Evolutionary conservation across 2,329 filamentous ascomycete genomes (phyloP).

Genomic region (Tympanopsis confertula): DNA sequence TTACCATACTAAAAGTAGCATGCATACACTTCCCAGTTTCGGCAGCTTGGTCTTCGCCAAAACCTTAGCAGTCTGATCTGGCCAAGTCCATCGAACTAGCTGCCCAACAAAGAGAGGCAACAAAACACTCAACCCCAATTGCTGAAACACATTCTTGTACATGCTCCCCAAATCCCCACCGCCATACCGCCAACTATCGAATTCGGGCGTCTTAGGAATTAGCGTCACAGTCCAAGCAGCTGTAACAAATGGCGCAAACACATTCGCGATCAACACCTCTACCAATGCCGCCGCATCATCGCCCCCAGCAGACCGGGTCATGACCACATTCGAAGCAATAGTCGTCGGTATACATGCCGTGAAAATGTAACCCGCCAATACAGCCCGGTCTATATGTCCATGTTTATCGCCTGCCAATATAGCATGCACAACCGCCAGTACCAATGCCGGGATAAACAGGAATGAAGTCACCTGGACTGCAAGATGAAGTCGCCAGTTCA

Average conservation of each 20-base stretch:
- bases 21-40: neutral
- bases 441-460: neutral
- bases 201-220: constrained; percentile 11
- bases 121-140: neutral
- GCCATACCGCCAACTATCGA: constrained; percentile 16
- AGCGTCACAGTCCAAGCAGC: neutral
- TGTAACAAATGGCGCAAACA: neutral
- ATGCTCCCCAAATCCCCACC: neutral
- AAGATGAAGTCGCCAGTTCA: neutral
- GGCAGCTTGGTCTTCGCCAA: neutral
- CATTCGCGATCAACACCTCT: neutral
- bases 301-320: neutral
- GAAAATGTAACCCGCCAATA: neutral
- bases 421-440: neutral
- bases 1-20: neutral
- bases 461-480: neutral
- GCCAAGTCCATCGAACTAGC: neutral
- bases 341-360: neutral
- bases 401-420: neutral
- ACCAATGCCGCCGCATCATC: neutral
- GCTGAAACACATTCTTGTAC: neutral
- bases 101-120: neutral
- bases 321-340: neutral
- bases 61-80: constrained; percentile 7
- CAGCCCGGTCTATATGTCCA: constrained; percentile 4